Evolutionary conservation across 371 early-diverging fungal genomes (phyloP), one percentile per base, ranked within the genome.

Genomic region (Syncephalastrum racemosum): DNA sequence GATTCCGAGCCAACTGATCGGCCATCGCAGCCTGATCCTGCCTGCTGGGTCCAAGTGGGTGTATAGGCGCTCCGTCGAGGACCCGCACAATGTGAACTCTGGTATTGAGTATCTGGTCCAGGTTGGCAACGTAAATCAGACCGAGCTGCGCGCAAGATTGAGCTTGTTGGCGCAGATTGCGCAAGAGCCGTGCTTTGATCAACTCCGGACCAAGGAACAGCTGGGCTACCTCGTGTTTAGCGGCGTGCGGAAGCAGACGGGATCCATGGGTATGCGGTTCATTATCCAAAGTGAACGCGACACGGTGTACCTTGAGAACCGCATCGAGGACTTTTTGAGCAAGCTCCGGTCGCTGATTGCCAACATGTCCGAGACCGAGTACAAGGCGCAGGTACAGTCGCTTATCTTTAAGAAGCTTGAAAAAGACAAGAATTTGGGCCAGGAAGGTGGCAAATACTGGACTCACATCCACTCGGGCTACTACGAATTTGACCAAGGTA

Each of bases 101-200:
- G 92, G 93, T 10, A 87, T 95, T 31, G 89, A 94, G 54, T 93
- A 89, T 70, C 79, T 85, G 47, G 61, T 89, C 40, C 92, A 90
- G 63, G 80, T 83, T 6, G 85, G 83, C 39, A 71, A 79, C 65
- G 73, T 80, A 25, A 77, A 79, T 13, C 74, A 85, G 50, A 76
- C 68, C 14, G 55, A 61, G 20, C 69, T 80, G n/a, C 83, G 91
- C 27, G 88, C 87, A 4, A 71, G 79, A n/a, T 60, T 89, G 23
- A 81, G 81, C 23, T 70, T 98, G 41, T 53, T 93, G 46, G 76
- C 82, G 4, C 90, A 92, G 54, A 86, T 97, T 19, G 70, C 86
- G 6, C 72, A 84, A 57, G 95, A 96, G 64, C 94, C 97, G 4
- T 91, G 87, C 60, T 98, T 96, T 71, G 87, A 96, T 67, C 89